Percentiles rank a stretch among this genome's conserved stretches.
Conservation (phyloP, 148 eudicot species). For the Dysphania ambrosioides region DNA sequence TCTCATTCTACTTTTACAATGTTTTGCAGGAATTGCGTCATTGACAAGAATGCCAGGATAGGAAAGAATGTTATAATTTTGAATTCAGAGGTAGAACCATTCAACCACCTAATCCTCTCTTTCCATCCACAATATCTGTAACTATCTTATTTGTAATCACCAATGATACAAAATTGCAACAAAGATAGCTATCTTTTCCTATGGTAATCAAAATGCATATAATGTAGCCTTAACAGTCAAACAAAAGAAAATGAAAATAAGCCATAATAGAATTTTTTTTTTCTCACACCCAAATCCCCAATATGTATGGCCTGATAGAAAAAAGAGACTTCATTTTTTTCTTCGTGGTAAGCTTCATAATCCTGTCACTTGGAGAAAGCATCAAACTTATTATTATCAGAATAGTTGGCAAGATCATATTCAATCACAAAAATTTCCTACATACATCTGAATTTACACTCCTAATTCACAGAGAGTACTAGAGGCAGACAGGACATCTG, state of each 20-base stretch:
- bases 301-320: not conserved
- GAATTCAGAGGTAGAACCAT: conserved; percentile 84
- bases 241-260: not conserved
- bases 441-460: not conserved
- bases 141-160: not conserved
- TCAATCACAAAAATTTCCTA: not conserved
- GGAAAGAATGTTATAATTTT: conserved; percentile 80
- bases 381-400: not conserved
- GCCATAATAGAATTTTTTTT: not conserved
- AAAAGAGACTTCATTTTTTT: not conserved
- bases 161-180: not conserved
- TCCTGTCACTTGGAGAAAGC: not conserved
- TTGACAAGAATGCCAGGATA: conserved; percentile 96
- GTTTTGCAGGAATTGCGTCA: conserved; percentile 74
- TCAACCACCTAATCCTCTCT: not conserved
- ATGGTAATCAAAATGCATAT: not conserved
- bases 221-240: not conserved
- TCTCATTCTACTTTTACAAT: conserved; percentile 7
- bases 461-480: conserved; percentile 59
- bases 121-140: not conserved
- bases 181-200: not conserved
- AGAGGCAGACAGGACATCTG: conserved; percentile 88
- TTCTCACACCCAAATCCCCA: too few species aligned
- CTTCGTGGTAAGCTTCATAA: not conserved
- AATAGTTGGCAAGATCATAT: not conserved